Conservation (phyloP, 768 basidiomycete genomes). For the Crassisporium funariophilum region DNA sequence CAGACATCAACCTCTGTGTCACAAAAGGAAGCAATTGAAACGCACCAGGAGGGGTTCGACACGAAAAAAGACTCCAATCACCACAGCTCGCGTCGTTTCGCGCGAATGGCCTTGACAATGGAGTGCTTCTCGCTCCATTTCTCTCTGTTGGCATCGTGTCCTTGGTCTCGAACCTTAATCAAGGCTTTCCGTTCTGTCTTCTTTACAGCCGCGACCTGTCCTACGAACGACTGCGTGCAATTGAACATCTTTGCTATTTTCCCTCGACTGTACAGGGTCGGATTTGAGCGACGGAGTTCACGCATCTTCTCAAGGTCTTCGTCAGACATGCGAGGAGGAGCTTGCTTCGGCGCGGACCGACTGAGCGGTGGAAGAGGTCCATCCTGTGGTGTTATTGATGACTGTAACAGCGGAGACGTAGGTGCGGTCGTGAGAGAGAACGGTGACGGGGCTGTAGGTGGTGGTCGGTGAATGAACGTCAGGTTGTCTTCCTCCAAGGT, state of each 20-base stretch:
- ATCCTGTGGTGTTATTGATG: conserved; percentile 29
- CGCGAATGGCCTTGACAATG: conserved; percentile 60
- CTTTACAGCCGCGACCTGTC: conserved; percentile 62
- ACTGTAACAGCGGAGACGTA: conserved; percentile 66
- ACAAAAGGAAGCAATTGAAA: not conserved
- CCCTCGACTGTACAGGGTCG: conserved; percentile 57
- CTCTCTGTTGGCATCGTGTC: conserved; percentile 48
- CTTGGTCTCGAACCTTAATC: conserved; percentile 44
- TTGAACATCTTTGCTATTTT: conserved; percentile 78
- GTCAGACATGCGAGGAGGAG: conserved; percentile 46
- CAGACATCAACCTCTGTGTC: too few species aligned
- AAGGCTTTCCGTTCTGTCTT: conserved; percentile 48
- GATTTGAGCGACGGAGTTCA: conserved; percentile 58
- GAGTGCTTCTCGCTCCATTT: conserved; percentile 75
- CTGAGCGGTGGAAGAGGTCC: conserved; percentile 49
- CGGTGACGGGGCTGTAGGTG: conserved; percentile 74
- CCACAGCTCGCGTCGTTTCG: conserved; percentile 75
- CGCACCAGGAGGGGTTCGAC: not conserved
- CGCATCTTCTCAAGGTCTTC: conserved; percentile 59
- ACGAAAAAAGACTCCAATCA: conserved; percentile 33
- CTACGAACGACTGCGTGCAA: conserved; percentile 70
- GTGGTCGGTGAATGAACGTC: conserved; percentile 86
- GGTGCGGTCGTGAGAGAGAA: conserved; percentile 70
- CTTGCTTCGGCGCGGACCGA: conserved; percentile 40
- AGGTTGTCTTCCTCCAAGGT: conserved; percentile 54